Evolutionary conservation across 768 basidiomycete species (phyloP), one percentile per base, ranked within the genome.

Genomic region (Suillus cothurnatus): DNA sequence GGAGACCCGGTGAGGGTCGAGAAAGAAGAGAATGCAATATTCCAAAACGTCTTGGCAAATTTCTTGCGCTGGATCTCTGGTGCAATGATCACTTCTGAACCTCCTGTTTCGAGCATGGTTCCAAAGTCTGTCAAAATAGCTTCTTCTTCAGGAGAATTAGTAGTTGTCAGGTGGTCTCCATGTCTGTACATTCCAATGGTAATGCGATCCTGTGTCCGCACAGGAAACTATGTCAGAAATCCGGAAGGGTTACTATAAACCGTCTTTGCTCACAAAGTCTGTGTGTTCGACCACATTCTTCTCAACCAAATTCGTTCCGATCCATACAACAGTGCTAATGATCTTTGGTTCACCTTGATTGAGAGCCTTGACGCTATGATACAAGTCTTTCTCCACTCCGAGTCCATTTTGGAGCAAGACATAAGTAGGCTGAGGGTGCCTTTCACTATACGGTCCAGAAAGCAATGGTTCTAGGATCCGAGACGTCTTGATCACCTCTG

Each of bases 361-460:
- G n/a, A 86, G 74, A 9, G 71, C 66, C 64, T 78, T 79, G 14
- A 86, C 64, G 2, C 87, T 81, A 12, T 83, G 70, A 71, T 90
- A 89, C 26, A 92, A 78, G 63, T 90, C 89, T 39, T 74, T 78
- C 71, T 93, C 92, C 14, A 91, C 86, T 41, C 58, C 58, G 4
- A 94, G 76, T 7, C 91, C 91, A 72, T 93, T 93, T 79, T 93
- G 88, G 57, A 89, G 68, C 15, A 91, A 72, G 2, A 88, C 85
- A 21, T 59, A 59, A 59, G 58, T 59, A 28, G 58, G 58, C 19
- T 59, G 58, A 12, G 38, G 11, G 66, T 81, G 78, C 53, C 70
- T 71, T 38, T 83, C 79, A 57, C 77, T 69, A 76, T 88, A 86
- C 28, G 82, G 76, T 1, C 76, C 49, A 4, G 81, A 80, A 53